A percentile compares a stretch with the other conserved stretches of the same genome.
phyloP scores from a whole-genome alignment of 345 rosid species.

The Citrus glauca region DNA sequence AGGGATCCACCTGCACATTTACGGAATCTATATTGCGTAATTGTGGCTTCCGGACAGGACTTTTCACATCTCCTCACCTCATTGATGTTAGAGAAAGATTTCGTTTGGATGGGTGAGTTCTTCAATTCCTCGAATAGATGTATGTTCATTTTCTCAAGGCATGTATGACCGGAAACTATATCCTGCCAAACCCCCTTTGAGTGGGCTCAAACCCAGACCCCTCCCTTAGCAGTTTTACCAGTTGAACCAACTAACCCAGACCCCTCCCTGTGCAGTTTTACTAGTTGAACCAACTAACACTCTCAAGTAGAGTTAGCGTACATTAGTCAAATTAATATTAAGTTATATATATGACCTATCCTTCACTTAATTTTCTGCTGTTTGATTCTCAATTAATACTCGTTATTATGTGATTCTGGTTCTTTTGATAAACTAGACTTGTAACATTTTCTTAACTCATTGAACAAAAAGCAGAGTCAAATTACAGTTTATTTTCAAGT shows the following conservation, averaged over 20 bases:
- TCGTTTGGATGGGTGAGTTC: constrained; percentile 75
- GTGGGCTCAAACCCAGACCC: too few species aligned
- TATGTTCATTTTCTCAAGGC: not conserved
- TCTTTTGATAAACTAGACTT: not conserved
- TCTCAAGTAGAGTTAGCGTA: too few species aligned
- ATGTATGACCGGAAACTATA: too few species aligned
- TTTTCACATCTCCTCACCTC: constrained; percentile 95
- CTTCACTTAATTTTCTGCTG: not conserved
- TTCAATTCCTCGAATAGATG: not conserved
- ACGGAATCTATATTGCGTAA: constrained; percentile 76
- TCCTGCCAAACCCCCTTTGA: too few species aligned
- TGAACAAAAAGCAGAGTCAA: not conserved
- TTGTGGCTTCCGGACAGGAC: constrained; percentile 85
- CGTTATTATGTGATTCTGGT: not conserved
- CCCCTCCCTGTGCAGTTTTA: too few species aligned
- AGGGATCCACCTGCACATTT: constrained; percentile 96
- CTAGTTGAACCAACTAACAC: too few species aligned
- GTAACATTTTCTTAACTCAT: not conserved
- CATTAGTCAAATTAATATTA: not conserved
- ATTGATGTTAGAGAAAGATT: constrained; percentile 91
- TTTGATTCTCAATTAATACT: not conserved
- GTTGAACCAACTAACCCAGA: too few species aligned
- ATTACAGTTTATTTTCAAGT: not conserved
- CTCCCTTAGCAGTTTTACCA: too few species aligned
- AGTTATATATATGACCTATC: not conserved